Conservation (phyloP, 352 stramenopile species). For the Lagenidium sp. region DNA sequence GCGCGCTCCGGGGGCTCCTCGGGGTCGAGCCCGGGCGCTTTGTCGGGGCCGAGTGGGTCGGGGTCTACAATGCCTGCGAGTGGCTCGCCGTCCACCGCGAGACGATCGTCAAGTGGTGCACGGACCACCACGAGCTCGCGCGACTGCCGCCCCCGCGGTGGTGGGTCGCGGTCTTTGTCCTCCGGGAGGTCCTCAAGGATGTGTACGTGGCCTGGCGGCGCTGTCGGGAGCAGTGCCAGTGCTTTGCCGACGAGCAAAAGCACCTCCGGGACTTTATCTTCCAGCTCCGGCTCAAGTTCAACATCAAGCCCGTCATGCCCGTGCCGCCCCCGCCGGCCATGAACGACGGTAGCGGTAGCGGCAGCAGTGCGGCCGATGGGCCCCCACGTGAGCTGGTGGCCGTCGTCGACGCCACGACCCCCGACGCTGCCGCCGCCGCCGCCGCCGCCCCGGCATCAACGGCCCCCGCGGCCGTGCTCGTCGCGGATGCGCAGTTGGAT, state of each 20-base stretch:
- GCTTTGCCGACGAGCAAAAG: slow-evolving; percentile 30
- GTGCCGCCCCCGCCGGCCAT: background rate
- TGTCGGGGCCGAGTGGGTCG: slow-evolving; percentile 18
- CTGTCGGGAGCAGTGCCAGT: slow-evolving; percentile 16
- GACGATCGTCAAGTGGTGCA: slow-evolving; percentile 26
- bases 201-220: slow-evolving; percentile 21
- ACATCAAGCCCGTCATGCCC: slow-evolving; percentile 20
- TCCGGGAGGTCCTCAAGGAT: slow-evolving; percentile 41
- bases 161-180: slow-evolving; percentile 36
- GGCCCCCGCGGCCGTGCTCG: background rate
- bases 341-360: too few relatives aligned
- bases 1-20: slow-evolving; percentile 3
- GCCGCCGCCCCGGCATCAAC: background rate
- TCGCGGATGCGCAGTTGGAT: slow-evolving; percentile 3
- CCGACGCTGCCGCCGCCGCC: background rate
- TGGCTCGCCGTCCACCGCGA: slow-evolving; percentile 38
- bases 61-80: slow-evolving; percentile 26
- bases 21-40: slow-evolving; percentile 13
- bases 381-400: background rate
- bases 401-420: background rate
- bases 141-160: slow-evolving; percentile 17
- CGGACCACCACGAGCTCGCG: slow-evolving; percentile 15
- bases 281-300: slow-evolving; percentile 42
- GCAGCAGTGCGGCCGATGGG: too few relatives aligned
- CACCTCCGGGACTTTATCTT: slow-evolving; percentile 35